Conservation (phyloP, 129 eudicot genomes). For the Centrapalus pauciflorus region DNA sequence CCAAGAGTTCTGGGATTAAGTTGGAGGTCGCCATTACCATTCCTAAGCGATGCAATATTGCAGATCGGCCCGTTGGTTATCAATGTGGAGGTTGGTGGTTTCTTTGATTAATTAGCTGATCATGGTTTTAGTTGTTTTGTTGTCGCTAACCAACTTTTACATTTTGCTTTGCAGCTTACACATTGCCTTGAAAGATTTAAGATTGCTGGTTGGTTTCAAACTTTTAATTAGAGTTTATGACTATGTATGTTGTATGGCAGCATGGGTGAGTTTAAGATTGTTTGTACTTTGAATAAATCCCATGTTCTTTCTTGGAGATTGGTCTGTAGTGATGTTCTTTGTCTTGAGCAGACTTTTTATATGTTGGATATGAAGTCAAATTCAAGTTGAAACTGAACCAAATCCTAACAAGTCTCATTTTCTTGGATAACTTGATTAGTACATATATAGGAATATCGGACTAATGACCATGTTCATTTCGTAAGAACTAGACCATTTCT, state of each 20-base stretch:
- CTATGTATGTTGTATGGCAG: neutral
- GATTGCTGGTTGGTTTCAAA: neutral
- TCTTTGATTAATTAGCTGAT: constrained; percentile 24
- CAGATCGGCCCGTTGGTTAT: constrained; percentile 67
- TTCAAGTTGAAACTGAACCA: neutral
- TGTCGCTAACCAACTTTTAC: neutral
- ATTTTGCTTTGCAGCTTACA: constrained; percentile 50
- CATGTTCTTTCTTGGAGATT: neutral
- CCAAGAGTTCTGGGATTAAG: constrained; percentile 52
- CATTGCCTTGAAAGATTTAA: constrained; percentile 46
- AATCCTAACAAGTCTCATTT: neutral
- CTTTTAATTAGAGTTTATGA: neutral
- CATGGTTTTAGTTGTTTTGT: neutral
- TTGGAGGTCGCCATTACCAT: constrained; percentile 53
- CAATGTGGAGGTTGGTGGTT: constrained; percentile 60
- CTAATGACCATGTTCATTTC: too few species aligned
- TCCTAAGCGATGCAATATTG: constrained; percentile 74
- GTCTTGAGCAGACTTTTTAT: neutral
- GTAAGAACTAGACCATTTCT: too few species aligned
- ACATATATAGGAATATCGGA: too few species aligned
- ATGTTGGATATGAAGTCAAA: neutral
- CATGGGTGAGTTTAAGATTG: neutral
- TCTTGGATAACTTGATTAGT: neutral
- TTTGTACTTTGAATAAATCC: constrained; percentile 4
- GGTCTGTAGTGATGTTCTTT: neutral